Evolutionary conservation across 768 basidiomycete genomes (phyloP).

Genomic region (Boletus reticuloceps): DNA sequence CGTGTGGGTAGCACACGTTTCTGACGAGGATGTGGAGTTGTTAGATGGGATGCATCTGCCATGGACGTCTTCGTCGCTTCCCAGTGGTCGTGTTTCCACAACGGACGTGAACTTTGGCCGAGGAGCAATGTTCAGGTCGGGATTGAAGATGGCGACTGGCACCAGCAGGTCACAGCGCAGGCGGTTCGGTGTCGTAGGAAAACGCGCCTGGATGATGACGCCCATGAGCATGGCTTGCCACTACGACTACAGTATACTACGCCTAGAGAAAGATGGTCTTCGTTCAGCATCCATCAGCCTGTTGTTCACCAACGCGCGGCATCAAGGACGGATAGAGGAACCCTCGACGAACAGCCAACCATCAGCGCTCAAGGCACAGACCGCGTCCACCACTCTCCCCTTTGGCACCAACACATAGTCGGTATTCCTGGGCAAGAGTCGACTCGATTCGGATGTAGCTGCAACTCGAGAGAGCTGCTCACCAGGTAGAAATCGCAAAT

Average conservation of each 20-base stretch:
- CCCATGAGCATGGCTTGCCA: no score
- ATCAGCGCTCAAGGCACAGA: constrained; percentile 42
- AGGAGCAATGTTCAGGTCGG: not conserved
- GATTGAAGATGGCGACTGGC: constrained; percentile 1
- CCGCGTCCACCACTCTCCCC: constrained; percentile 40
- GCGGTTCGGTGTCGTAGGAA: constrained; percentile 8
- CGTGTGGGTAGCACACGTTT: constrained; percentile 83
- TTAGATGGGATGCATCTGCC: constrained; percentile 35
- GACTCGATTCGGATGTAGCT: not conserved
- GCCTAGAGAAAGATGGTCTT: not conserved
- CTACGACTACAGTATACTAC: no score
- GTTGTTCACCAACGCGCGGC: not conserved
- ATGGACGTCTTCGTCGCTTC: constrained; percentile 20
- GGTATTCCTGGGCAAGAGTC: constrained; percentile 55
- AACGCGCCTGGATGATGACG: not conserved
- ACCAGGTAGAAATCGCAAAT: constrained; percentile 67
- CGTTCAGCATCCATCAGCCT: not conserved
- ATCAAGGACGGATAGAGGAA: constrained; percentile 7
- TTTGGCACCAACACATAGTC: constrained; percentile 60
- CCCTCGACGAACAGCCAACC: constrained; percentile 42
- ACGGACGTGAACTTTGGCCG: constrained; percentile 3
- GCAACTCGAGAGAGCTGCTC: constrained; percentile 7
- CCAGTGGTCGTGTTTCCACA: constrained; percentile 6
- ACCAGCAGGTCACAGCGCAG: not conserved
- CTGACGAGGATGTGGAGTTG: constrained; percentile 46